These are phyloP conservation scores for Coccomyxa subellipsoidea DNA, from an alignment of 163 green algal species.

Conservation along the genomic window DNA sequence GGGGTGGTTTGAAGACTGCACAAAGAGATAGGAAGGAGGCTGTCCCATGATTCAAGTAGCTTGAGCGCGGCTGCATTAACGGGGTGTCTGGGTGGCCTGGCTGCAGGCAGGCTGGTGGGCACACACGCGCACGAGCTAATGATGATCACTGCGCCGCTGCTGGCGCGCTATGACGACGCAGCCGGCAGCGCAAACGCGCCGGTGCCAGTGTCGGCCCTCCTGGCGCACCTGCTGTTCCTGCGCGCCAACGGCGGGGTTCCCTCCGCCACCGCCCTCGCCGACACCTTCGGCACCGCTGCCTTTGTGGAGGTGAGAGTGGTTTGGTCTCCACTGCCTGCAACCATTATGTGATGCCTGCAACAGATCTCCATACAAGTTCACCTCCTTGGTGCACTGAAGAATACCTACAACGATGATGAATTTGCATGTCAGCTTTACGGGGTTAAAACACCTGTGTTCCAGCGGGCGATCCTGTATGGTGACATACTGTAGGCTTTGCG, in stretches of 20 bases:
- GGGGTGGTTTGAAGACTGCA: too few species aligned
- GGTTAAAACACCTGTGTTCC: too few species aligned
- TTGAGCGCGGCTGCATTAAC: too few species aligned
- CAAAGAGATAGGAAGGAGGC: too few species aligned
- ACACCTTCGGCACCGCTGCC: constrained; percentile 57
- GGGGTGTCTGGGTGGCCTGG: neutral
- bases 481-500: neutral
- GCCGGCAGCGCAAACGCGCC: constrained; percentile 17
- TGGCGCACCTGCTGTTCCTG: constrained; percentile 58
- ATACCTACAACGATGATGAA: neutral
- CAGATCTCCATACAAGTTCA: neutral
- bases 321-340: neutral
- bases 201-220: constrained; percentile 28
- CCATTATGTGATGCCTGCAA: neutral
- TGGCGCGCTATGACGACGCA: constrained; percentile 45
- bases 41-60: too few species aligned
- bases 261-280: constrained; percentile 53
- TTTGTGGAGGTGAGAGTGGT: constrained; percentile 40
- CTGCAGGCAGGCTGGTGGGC: constrained; percentile 51
- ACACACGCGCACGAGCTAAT: constrained; percentile 71
- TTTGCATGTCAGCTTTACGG: neutral
- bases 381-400: neutral
- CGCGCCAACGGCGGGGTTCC: constrained; percentile 26
- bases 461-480: neutral
- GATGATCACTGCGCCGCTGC: constrained; percentile 47